Conservation (phyloP, 1,284 basidiomycete genomes). For the Puccinia polysora region DNA sequence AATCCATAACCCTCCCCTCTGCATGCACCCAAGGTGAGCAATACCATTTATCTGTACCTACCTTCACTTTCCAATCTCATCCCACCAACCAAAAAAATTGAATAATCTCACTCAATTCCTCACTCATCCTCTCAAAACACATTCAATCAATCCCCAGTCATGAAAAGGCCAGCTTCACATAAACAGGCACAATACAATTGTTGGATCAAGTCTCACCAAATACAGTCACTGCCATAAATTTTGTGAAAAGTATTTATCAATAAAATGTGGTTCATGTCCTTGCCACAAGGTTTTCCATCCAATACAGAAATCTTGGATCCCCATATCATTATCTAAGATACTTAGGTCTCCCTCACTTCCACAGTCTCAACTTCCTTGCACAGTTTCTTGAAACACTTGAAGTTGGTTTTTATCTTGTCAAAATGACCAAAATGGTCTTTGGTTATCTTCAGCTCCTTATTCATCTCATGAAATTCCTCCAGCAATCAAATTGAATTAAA, state of each 20-base stretch:
- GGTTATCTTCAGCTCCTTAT: constrained; percentile 3
- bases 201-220: background rate
- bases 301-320: constrained; percentile 8
- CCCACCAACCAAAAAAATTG: no score
- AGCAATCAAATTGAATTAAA: background rate
- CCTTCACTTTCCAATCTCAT: no score
- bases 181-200: constrained; percentile 30
- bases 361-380: background rate
- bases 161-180: no score
- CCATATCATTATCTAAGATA: background rate
- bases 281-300: background rate
- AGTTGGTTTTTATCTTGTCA: constrained; percentile 14
- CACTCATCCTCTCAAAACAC: no score
- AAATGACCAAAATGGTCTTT: constrained; percentile 2
- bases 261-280: constrained; percentile 4
- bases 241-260: constrained; percentile 10
- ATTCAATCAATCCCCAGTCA: no score
- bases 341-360: background rate
- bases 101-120: no score
- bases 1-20: no score
- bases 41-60: no score
- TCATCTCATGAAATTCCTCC: constrained; percentile 7
- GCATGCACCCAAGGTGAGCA: no score
- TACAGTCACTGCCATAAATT: background rate
- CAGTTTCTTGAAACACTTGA: background rate